Conservation (phyloP, 108 stramenopile species). For the Cyclotella atomus region DNA sequence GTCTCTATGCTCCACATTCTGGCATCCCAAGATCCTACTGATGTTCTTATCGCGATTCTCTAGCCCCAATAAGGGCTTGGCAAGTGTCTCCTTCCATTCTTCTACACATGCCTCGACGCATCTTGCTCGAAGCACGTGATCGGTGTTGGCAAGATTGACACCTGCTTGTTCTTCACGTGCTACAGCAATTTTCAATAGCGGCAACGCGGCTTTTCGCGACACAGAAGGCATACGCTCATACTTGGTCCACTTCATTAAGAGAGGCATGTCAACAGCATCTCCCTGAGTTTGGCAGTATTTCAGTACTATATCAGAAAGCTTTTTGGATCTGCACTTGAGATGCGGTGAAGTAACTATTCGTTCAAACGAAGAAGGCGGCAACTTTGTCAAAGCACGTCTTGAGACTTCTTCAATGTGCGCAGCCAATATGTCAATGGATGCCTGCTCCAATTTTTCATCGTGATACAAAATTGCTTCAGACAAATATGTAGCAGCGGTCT, state of each 20-base stretch:
- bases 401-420: conserved; percentile 47
- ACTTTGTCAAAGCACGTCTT: conserved; percentile 37
- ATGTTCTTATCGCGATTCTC: conserved; percentile 52
- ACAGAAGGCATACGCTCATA: conserved; percentile 51
- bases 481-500: conserved; percentile 43
- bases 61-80: conserved; percentile 46
- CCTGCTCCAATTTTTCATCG: conserved; percentile 51
- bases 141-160: conserved; percentile 37
- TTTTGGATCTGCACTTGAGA: conserved; percentile 49
- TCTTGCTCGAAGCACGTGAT: conserved; percentile 44
- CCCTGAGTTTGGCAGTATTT: conserved; percentile 53
- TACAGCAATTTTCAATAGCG: conserved; percentile 47
- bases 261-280: conserved; percentile 41
- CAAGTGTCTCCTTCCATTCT: conserved; percentile 57
- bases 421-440: conserved; percentile 44
- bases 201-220: conserved; percentile 48
- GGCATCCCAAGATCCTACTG: conserved; percentile 43
- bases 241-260: conserved; percentile 46
- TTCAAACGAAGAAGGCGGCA: conserved; percentile 48
- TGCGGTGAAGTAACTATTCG: conserved; percentile 43
- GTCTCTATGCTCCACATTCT: conserved; percentile 47
- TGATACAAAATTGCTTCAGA: conserved; percentile 46
- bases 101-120: conserved; percentile 55
- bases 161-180: conserved; percentile 29
- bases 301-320: conserved; percentile 47